A percentile compares a stretch with the other conserved stretches of the same genome.
These are phyloP conservation scores for Stevia rebaudiana DNA, from an alignment of 140 eudicot species.

Conservation along the genomic window DNA sequence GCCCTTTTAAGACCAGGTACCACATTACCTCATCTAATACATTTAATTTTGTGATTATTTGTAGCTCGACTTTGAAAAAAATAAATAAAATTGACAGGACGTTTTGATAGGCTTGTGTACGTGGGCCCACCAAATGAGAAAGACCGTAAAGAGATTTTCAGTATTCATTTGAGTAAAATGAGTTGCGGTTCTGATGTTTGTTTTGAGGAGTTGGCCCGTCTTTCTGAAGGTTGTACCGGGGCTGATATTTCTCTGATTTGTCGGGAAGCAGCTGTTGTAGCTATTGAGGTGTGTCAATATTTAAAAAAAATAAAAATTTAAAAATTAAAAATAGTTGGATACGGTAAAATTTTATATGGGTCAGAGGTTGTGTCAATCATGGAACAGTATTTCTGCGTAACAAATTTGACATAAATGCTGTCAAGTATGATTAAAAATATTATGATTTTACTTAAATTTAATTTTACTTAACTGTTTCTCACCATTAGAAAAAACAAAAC, in stretches of 20 bases:
- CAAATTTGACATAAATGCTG: background rate
- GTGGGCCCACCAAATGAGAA: conserved; percentile 79
- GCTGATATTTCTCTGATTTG: conserved; percentile 84
- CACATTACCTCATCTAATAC: background rate
- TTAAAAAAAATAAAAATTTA: no score
- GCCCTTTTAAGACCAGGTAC: conserved; percentile 97
- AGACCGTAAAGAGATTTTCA: conserved; percentile 74
- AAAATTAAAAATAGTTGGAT: background rate
- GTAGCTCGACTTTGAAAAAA: no score
- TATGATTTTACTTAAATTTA: background rate
- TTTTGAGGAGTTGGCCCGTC: conserved; percentile 55
- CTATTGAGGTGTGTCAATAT: conserved; percentile 63
- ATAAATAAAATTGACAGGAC: conserved; percentile 43
- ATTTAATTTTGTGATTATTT: background rate
- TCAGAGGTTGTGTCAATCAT: background rate
- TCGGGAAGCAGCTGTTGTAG: conserved; percentile 73
- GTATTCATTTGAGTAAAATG: conserved; percentile 62
- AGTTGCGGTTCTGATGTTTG: conserved; percentile 65
- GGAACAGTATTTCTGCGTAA: background rate
- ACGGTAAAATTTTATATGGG: background rate
- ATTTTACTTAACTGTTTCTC: background rate
- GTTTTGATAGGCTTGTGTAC: conserved; percentile 76
- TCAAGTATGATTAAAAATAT: background rate
- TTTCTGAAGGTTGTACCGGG: conserved; percentile 84
- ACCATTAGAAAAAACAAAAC: background rate